Percentiles rank a stretch among this genome's conserved stretches.
Evolutionary conservation across 176 grass and related monocot species (phyloP).

Genomic region (Hsuehochloa calcarea): DNA sequence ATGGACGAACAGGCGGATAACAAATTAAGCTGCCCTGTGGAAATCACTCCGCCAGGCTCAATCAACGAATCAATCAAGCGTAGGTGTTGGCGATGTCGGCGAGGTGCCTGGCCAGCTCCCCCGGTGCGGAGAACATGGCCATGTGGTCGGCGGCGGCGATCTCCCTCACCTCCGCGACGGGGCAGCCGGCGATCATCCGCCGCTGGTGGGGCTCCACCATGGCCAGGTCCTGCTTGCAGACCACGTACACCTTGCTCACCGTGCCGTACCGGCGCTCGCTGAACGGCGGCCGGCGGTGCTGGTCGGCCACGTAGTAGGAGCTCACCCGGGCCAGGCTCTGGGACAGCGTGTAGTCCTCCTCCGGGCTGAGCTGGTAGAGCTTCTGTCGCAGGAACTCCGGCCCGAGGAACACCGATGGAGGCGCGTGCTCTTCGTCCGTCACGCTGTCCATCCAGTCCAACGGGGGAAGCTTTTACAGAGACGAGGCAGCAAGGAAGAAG

Average conservation of each 20-base stretch:
- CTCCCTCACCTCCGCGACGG: conserved; percentile 46
- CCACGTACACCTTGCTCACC: conserved; percentile 53
- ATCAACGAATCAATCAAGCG: neutral
- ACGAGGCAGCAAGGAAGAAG: no score
- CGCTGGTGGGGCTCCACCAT: conserved; percentile 38
- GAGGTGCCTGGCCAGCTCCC: conserved; percentile 35
- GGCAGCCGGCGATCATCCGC: conserved; percentile 42
- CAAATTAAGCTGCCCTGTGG: no score
- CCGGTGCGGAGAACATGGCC: conserved; percentile 65
- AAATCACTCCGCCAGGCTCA: no score
- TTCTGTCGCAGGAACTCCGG: conserved; percentile 37
- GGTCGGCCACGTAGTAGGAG: conserved; percentile 51
- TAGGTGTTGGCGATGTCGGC: conserved; percentile 47
- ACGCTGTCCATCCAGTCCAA: conserved; percentile 48
- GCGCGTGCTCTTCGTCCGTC: neutral
- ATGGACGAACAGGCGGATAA: no score
- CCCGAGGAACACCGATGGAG: conserved; percentile 40
- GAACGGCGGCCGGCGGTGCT: conserved; percentile 39
- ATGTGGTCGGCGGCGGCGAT: conserved; percentile 61
- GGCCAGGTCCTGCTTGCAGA: conserved; percentile 41
- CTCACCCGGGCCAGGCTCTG: conserved; percentile 44
- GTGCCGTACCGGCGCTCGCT: conserved; percentile 47
- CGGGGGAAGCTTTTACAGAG: neutral
- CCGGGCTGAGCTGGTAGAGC: conserved; percentile 53
- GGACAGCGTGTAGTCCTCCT: conserved; percentile 60